phyloP scores from a whole-genome alignment of 2,329 filamentous ascomycete species.

The Ceratocystis ficicola region DNA sequence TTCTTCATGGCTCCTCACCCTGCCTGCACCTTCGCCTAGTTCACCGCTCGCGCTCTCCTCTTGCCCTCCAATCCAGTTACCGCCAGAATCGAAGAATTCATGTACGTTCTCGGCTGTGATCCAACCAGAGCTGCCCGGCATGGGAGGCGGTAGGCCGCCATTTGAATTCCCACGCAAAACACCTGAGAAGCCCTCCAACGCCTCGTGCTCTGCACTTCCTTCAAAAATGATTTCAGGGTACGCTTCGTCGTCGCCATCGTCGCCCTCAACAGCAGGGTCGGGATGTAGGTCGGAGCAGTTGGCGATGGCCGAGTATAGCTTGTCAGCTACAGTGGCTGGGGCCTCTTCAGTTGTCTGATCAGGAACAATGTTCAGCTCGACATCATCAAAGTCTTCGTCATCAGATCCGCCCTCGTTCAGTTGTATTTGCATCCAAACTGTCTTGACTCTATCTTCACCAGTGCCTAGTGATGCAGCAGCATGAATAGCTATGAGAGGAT shows the following conservation, averaged over 20 bases:
- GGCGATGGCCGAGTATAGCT: slow-evolving; percentile 58
- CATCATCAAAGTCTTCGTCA: slow-evolving; percentile 49
- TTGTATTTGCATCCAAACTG: slow-evolving; percentile 57
- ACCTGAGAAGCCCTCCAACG: slow-evolving; percentile 45
- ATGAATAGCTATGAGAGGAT: slow-evolving; percentile 63
- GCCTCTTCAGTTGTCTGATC: slow-evolving; percentile 26
- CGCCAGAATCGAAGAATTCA: slow-evolving; percentile 68
- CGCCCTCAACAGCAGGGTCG: slow-evolving; percentile 49
- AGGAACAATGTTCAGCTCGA: slow-evolving; percentile 58
- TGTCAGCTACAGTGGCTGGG: slow-evolving; percentile 27
- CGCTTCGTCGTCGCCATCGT: slow-evolving; percentile 44
- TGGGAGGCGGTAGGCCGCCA: slow-evolving; percentile 49
- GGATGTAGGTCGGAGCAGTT: slow-evolving; percentile 66
- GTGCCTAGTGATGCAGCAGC: slow-evolving; percentile 46
- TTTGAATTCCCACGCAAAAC: slow-evolving; percentile 38
- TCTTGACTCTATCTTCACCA: slow-evolving; percentile 32
- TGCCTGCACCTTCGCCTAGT: slow-evolving; percentile 53
- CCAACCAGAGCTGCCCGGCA: slow-evolving; percentile 67
- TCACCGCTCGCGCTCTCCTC: slow-evolving; percentile 39
- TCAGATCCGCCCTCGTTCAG: slow-evolving; percentile 44
- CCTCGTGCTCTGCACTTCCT: slow-evolving; percentile 37
- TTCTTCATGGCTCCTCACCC: slow-evolving; percentile 43
- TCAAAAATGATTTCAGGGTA: slow-evolving; percentile 41
- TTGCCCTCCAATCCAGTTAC: slow-evolving; percentile 58
- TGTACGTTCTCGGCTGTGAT: slow-evolving; percentile 87